Base-by-base conservation (phyloP, 768 basidiomycete species). In the Amanita exitialis region DNA sequence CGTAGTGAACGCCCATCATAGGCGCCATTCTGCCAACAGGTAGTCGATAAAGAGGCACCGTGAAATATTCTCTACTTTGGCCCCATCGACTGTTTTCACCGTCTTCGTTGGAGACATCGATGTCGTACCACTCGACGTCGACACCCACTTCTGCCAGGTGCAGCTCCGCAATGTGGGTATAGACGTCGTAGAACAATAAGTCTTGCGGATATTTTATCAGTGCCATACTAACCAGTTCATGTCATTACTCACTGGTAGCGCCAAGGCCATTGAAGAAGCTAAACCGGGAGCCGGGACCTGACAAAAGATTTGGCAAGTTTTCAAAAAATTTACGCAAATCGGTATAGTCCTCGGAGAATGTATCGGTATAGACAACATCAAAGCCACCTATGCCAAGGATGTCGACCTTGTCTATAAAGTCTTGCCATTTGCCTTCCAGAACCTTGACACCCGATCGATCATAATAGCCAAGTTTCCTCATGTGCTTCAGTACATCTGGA, bases 181-280 rank as follows among this genome's bases (percentile, higher is more conserved):
- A 95, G 6, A 97, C 88, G 59, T 96, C 91, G 64, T 96, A 92
- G 61, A 94, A 92, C 6, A 85, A 69, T 0, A 83, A 73, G 68
- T 94, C 92, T 95, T 59, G n/a, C 39, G 54, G 18, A 36, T 42
- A 30, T 55, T 44, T 53, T 23, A 53, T 41, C 55, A 15, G 32
- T 13, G 13, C 4, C 13, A 28, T 7, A 13, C 7, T 3, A 30
- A 58, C 49, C 34, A 41, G 18, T 5, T 32, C 15, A 12, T 20
- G 34, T 13, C 27, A n/a, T 18, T 20, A 69, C 84, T 63, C 61
- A 87, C 90, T 92, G 6, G 92, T 97, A 27, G 94, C 95, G 13
- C 90, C 96, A 7, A 99, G 77, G 10, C 96, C 96, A 61, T 99
- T 91, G 76, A 98, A 99, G 68, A 98, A 99, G 54, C 91, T 86